Conservation (phyloP, 2,329 filamentous ascomycete species). For the Conoideocrella luteorostrata region DNA sequence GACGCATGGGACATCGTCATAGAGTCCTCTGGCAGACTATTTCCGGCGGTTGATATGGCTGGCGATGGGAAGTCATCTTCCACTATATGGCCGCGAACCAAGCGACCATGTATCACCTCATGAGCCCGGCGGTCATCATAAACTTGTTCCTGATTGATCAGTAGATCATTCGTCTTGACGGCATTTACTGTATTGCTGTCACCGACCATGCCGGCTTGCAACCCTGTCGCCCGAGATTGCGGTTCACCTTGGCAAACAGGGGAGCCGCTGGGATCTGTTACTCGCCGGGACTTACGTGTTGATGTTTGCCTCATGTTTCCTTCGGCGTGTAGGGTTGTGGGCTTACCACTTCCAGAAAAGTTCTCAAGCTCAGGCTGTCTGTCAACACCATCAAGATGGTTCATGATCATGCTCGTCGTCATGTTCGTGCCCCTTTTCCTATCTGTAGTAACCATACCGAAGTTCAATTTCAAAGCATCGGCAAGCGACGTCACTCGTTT, state of each 20-base stretch:
- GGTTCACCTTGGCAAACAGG: constrained; percentile 29
- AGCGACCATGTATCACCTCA: constrained; percentile 84
- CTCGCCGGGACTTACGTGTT: constrained; percentile 8
- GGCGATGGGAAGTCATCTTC: constrained; percentile 88
- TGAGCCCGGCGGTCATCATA: constrained; percentile 77
- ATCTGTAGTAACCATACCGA: constrained; percentile 91
- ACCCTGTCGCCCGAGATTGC: constrained; percentile 11
- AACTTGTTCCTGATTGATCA: constrained; percentile 35
- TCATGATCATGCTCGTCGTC: constrained; percentile 72
- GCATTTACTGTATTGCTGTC: constrained; percentile 16
- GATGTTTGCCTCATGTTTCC: constrained; percentile 15
- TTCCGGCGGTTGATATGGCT: constrained; percentile 60
- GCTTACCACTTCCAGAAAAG: constrained; percentile 14
- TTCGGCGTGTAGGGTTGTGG: constrained; percentile 15
- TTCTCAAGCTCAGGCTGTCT: constrained; percentile 37
- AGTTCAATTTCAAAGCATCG: constrained; percentile 93
- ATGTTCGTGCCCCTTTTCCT: constrained; percentile 63
- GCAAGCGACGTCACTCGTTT: constrained; percentile 95
- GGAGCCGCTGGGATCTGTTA: constrained; percentile 38
- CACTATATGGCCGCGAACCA: constrained; percentile 92
- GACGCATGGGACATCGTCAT: constrained; percentile 79
- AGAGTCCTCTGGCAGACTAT: constrained; percentile 60
- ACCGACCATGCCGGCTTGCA: constrained; percentile 9
- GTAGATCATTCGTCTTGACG: constrained; percentile 19
- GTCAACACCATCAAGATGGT: constrained; percentile 56